A percentile compares a stretch with the other conserved stretches of the same genome.
phyloP scores from a whole-genome alignment of 2,329 filamentous ascomycete species.

The Curvularia eragrostidis region DNA sequence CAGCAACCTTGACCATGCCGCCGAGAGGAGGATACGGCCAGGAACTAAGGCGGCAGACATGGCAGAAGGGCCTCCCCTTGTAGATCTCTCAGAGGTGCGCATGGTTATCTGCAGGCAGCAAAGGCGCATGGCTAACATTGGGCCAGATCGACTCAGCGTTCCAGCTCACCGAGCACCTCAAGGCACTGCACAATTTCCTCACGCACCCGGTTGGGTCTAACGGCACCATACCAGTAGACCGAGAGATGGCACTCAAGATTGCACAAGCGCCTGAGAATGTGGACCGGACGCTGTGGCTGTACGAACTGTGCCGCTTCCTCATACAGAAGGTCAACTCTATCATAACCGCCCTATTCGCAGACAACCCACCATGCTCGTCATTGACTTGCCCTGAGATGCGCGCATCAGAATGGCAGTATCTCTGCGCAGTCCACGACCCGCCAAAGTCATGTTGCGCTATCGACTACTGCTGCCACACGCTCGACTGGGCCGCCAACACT shows the following conservation, averaged over 20 bases:
- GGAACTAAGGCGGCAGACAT: constrained; percentile 93
- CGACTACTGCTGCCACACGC: constrained; percentile 98
- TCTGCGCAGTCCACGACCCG: constrained; percentile 95
- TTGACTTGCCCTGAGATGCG: constrained; percentile 97
- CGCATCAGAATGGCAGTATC: constrained; percentile 97
- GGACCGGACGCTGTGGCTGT: constrained; percentile 91
- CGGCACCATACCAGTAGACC: constrained; percentile 74
- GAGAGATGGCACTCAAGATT: constrained; percentile 75
- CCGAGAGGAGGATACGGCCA: constrained; percentile 84
- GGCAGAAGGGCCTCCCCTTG: constrained; percentile 86
- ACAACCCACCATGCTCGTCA: constrained; percentile 85
- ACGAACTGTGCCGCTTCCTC: constrained; percentile 95
- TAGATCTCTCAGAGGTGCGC: constrained; percentile 81
- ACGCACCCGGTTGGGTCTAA: constrained; percentile 65
- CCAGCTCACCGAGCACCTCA: constrained; percentile 95
- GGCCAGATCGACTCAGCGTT: constrained; percentile 91
- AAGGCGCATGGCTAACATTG: constrained; percentile 26
- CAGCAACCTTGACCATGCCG: constrained; percentile 71
- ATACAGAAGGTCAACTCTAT: constrained; percentile 93
- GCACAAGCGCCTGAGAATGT: constrained; percentile 81
- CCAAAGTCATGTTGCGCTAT: constrained; percentile 98
- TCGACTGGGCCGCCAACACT: constrained; percentile 96
- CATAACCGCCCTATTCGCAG: constrained; percentile 90
- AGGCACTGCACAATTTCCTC: constrained; percentile 84
- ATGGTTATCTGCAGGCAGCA: background rate